Percentiles rank a stretch among this genome's conserved stretches.
Conservation (phyloP, 495 filamentous ascomycete species). For the Pseudotulostoma volvatum region DNA sequence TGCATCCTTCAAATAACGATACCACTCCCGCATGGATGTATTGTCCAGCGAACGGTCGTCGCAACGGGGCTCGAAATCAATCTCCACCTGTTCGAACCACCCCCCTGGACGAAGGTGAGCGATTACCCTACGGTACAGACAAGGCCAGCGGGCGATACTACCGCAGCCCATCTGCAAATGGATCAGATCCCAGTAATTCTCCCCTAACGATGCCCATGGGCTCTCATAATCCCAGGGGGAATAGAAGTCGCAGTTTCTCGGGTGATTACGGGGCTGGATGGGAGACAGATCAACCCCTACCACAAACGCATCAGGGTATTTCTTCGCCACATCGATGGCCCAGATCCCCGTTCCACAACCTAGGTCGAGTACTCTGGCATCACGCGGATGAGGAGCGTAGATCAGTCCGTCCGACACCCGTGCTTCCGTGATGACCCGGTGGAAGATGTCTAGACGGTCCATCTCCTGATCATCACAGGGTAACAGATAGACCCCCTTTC, state of each 20-base stretch:
- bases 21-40: conserved; percentile 46
- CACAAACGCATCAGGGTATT: conserved; percentile 45
- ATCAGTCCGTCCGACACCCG: conserved; percentile 37
- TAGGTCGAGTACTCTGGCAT: conserved; percentile 55
- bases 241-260: conserved; percentile 51
- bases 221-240: conserved; percentile 61
- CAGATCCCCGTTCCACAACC: conserved; percentile 87
- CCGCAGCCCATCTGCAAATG: conserved; percentile 71
- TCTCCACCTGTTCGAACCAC: conserved; percentile 82
- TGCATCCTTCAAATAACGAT: conserved; percentile 49
- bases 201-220: conserved; percentile 52
- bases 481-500: conserved; percentile 31
- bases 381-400: conserved; percentile 34
- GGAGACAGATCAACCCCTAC: conserved; percentile 61
- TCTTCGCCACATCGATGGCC: conserved; percentile 70
- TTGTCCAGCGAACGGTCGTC: conserved; percentile 43
- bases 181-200: conserved; percentile 71
- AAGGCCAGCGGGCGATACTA: conserved; percentile 62
- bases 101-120: conserved; percentile 73
- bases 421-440: conserved; percentile 55
- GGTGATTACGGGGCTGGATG: conserved; percentile 64
- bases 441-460: conserved; percentile 63
- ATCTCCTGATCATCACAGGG: conserved; percentile 46
- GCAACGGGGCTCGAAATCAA: conserved; percentile 66
- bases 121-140: conserved; percentile 53